Conservation (phyloP, 176 grass and related monocot species). For the Carex pumila region DNA sequence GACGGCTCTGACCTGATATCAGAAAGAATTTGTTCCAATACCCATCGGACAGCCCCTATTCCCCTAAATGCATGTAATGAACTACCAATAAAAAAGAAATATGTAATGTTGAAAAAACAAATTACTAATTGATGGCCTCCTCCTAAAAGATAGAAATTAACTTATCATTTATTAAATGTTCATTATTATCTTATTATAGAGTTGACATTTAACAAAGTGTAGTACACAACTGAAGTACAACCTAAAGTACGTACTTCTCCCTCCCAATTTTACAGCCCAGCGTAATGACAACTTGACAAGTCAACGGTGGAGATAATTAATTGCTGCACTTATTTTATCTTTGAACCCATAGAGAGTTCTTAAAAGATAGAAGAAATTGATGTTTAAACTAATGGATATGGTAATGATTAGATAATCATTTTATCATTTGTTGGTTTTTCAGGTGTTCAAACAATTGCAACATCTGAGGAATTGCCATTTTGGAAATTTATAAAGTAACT, state of each 20-base stretch:
- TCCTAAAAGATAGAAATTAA: neutral
- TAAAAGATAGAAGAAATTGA: neutral
- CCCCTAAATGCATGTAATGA: neutral
- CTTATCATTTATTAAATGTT: neutral
- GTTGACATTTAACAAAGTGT: slow-evolving; percentile 13
- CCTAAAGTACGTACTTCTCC: neutral
- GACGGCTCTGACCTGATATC: too few relatives aligned
- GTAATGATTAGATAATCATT: neutral
- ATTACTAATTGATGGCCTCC: neutral
- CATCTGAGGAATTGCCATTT: neutral
- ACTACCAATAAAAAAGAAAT: neutral
- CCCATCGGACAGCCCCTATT: too few relatives aligned
- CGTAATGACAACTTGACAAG: neutral
- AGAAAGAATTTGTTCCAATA: too few relatives aligned
- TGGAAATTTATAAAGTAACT: neutral
- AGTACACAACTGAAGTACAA: slow-evolving; percentile 15
- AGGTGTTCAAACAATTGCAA: neutral
- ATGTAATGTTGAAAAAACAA: neutral
- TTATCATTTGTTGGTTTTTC: neutral
- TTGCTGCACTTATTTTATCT: neutral
- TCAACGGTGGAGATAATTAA: neutral
- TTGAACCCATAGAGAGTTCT: neutral
- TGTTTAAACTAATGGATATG: neutral
- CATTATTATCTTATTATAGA: neutral
- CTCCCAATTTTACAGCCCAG: neutral